Evolutionary conservation across 73 alveolate genomes (phyloP).

Genomic region (Uronychia setigera): DNA sequence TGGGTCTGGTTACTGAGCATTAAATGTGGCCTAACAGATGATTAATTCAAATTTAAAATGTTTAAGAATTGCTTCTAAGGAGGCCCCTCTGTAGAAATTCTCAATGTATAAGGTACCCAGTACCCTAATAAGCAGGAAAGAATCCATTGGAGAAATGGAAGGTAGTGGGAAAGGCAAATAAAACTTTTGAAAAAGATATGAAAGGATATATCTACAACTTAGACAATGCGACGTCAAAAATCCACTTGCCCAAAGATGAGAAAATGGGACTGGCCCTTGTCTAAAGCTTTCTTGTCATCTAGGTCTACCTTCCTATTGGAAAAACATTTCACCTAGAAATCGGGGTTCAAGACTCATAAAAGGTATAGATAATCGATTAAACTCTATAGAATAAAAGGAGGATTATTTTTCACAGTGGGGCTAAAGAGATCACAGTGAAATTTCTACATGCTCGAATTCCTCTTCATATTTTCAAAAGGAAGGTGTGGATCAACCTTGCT

Average conservation of each 20-base stretch:
- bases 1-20: not conserved
- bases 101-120: not conserved
- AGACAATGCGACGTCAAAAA: conserved; percentile 41
- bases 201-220: conserved; percentile 45
- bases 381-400: conserved; percentile 46
- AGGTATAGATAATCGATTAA: conserved; percentile 34
- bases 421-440: conserved; percentile 70
- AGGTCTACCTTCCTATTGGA: conserved; percentile 72
- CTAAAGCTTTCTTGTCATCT: conserved; percentile 78
- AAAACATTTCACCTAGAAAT: conserved; percentile 78
- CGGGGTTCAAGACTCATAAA: conserved; percentile 76
- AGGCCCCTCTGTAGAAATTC: too few relatives aligned
- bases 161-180: conserved; percentile 22
- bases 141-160: conserved; percentile 49
- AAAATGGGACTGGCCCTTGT: conserved; percentile 70
- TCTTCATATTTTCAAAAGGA: conserved; percentile 66
- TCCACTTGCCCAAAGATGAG: conserved; percentile 65
- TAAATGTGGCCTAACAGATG: too few relatives aligned
- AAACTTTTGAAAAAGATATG: conserved; percentile 36
- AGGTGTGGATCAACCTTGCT: conserved; percentile 80
- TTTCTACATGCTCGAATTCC: conserved; percentile 93
- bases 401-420: conserved; percentile 77
- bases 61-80: too few relatives aligned
- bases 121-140: conserved; percentile 13
- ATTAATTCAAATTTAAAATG: too few relatives aligned